phyloP scores from a whole-genome alignment of 495 filamentous ascomycete species.

The Penicillium chermesinum region DNA sequence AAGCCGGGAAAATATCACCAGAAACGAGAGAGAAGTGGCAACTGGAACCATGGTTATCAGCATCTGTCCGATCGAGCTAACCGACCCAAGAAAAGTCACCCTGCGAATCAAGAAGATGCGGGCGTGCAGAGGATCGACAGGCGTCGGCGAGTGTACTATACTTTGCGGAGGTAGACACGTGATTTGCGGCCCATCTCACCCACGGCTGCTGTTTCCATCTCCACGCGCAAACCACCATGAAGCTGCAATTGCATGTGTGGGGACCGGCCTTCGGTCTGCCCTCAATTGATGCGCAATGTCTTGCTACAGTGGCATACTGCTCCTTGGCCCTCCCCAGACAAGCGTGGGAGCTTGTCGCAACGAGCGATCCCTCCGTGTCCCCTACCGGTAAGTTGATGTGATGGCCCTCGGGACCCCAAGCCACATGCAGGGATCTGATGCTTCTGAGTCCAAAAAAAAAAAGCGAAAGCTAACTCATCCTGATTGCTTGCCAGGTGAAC shows the following conservation, averaged over 20 bases:
- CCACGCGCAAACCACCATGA: constrained; percentile 38
- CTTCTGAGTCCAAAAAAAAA: no score
- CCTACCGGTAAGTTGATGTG: constrained; percentile 63
- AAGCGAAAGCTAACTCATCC: constrained; percentile 3
- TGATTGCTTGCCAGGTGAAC: constrained; percentile 49
- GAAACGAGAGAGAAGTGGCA: no score
- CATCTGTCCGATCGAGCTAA: no score
- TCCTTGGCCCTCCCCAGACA: constrained; percentile 50
- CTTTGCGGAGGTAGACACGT: constrained; percentile 18
- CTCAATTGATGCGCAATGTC: constrained; percentile 85
- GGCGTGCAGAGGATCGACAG: not conserved
- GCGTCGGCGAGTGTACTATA: not conserved
- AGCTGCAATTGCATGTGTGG: constrained; percentile 84
- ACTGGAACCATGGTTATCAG: no score
- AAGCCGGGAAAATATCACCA: no score
- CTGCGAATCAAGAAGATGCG: not conserved
- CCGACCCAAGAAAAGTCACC: no score
- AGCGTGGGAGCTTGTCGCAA: constrained; percentile 71
- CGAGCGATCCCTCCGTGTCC: constrained; percentile 67
- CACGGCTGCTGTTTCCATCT: constrained; percentile 11
- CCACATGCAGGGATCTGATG: not conserved
- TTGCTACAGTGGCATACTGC: constrained; percentile 70
- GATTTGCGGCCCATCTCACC: constrained; percentile 20
- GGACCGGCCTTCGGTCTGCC: constrained; percentile 82
- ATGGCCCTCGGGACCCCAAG: constrained; percentile 4